phyloP scores from a whole-genome alignment of 2,329 filamentous ascomycete species.

The Colletotrichum siamense region DNA sequence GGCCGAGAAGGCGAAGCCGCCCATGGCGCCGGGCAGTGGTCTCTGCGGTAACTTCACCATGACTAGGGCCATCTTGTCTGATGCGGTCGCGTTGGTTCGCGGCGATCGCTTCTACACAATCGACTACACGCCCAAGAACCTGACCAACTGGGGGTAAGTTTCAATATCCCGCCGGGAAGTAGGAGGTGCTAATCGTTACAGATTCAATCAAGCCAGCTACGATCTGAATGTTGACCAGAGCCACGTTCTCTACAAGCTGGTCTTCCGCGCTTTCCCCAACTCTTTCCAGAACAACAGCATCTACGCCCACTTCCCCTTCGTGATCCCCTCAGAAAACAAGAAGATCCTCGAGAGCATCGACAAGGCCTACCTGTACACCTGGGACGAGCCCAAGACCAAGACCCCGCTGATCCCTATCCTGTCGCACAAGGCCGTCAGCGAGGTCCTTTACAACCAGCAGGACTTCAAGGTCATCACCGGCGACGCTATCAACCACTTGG shows the following conservation, averaged over 20 bases:
- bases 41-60: conserved; percentile 51
- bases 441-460: conserved; percentile 56
- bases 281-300: conserved; percentile 68
- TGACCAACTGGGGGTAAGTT: conserved; percentile 71
- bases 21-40: conserved; percentile 51
- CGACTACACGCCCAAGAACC: conserved; percentile 63
- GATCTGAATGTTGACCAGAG: conserved; percentile 66
- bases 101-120: conserved; percentile 69
- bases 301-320: conserved; percentile 64
- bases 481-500: conserved; percentile 57
- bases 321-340: conserved; percentile 53
- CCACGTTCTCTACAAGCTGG: conserved; percentile 70
- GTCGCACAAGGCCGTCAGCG: conserved; percentile 58
- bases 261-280: conserved; percentile 67
- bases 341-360: conserved; percentile 62
- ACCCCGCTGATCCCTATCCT: conserved; percentile 52
- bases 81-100: conserved; percentile 66
- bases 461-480: conserved; percentile 66
- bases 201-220: conserved; percentile 53
- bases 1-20: conserved; percentile 49
- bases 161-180: neutral
- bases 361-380: conserved; percentile 63
- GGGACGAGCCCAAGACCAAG: conserved; percentile 53
- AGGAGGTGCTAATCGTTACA: neutral
- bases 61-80: conserved; percentile 63